Conservation (phyloP, 2,329 filamentous ascomycete species). For the Cladosporium sp. region DNA sequence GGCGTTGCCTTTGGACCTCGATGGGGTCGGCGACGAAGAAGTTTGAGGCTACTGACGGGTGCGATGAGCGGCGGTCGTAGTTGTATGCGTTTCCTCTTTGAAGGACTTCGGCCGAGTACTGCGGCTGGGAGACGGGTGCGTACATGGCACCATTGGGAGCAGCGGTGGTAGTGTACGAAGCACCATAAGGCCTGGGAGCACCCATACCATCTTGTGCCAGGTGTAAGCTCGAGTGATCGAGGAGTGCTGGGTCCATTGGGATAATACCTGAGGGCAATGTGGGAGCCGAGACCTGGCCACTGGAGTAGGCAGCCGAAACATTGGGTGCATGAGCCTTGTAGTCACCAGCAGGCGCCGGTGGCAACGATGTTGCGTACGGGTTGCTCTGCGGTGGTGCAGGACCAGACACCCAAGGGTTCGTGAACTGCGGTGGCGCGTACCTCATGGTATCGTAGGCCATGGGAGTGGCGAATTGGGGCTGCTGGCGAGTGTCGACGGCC, state of each 20-base stretch:
- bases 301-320: slow-evolving; percentile 55
- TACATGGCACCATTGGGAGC: slow-evolving; percentile 66
- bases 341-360: slow-evolving; percentile 55
- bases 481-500: slow-evolving; percentile 87
- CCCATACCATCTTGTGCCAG: slow-evolving; percentile 69
- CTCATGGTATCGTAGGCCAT: slow-evolving; percentile 80
- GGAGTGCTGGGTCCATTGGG: slow-evolving; percentile 54
- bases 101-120: slow-evolving; percentile 70
- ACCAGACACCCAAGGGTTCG: slow-evolving; percentile 77
- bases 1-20: slow-evolving; percentile 48
- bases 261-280: slow-evolving; percentile 68
- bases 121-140: slow-evolving; percentile 64
- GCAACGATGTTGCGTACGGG: slow-evolving; percentile 63
- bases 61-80: slow-evolving; percentile 69
- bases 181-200: slow-evolving; percentile 65
- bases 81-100: slow-evolving; percentile 50
- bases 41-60: slow-evolving; percentile 69
- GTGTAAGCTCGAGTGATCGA: slow-evolving; percentile 62
- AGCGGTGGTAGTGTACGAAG: slow-evolving; percentile 66
- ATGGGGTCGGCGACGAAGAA: slow-evolving; percentile 46
- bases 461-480: slow-evolving; percentile 61
- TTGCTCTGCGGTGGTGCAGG: slow-evolving; percentile 53
- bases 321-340: slow-evolving; percentile 27
- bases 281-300: slow-evolving; percentile 66
- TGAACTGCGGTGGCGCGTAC: slow-evolving; percentile 72